Evolutionary conservation across 352 stramenopile genomes (phyloP).

Genomic region (Globisporangium nunn): DNA sequence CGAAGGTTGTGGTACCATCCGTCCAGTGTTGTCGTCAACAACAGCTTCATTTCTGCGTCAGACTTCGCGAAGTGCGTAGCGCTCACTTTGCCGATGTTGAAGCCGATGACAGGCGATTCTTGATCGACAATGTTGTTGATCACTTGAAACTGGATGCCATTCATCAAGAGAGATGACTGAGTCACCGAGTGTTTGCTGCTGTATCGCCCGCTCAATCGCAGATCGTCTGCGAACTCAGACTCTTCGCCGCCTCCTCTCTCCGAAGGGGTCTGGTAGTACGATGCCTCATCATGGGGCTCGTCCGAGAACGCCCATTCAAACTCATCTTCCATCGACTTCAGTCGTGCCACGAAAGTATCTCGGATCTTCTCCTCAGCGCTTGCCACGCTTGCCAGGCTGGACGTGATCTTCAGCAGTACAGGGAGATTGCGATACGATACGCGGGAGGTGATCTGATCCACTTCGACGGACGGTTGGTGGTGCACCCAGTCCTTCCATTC

Average conservation of each 20-base stretch:
- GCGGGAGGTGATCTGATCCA: conserved; percentile 51
- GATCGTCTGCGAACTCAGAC: conserved; percentile 1
- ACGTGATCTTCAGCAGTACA: conserved; percentile 48
- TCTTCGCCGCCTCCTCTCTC: conserved; percentile 14
- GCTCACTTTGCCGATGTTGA: conserved; percentile 39
- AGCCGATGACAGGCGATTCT: conserved; percentile 65
- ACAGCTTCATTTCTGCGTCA: conserved; percentile 27
- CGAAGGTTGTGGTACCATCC: conserved; percentile 84
- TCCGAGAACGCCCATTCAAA: conserved; percentile 35
- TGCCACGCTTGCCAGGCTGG: conserved; percentile 26
- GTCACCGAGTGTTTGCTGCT: conserved; percentile 12
- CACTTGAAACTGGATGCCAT: conserved; percentile 51
- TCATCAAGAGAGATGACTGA: conserved; percentile 25
- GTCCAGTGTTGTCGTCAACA: conserved; percentile 40
- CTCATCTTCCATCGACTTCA: conserved; percentile 33
- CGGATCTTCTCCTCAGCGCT: conserved; percentile 36
- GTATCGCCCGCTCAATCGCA: neutral
- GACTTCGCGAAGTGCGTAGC: conserved; percentile 24
- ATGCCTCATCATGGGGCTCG: conserved; percentile 21
- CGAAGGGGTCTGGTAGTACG: conserved; percentile 30
- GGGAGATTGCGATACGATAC: conserved; percentile 71
- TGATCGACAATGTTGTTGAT: conserved; percentile 84
- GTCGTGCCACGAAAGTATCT: conserved; percentile 23
- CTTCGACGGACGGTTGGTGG: conserved; percentile 25
- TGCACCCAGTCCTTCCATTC: conserved; percentile 48